Base-by-base conservation (phyloP, 441 rosid species). In the Gossypium gossypioides region DNA sequence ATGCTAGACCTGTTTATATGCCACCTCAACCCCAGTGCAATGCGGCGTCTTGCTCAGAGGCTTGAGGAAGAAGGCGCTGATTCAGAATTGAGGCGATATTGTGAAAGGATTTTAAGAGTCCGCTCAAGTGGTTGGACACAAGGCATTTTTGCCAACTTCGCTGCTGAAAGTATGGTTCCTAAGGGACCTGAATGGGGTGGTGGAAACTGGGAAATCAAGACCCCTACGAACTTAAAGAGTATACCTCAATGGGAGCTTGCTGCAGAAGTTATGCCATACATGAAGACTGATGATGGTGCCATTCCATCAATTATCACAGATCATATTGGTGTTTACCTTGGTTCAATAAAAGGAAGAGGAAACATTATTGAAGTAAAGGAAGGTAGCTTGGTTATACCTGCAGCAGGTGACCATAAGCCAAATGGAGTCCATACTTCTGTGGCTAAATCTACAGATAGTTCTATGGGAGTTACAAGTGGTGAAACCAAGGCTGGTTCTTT, bases 131-230 rank as follows among this genome's bases (percentile, higher is more conserved):
- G 99, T 78, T 91, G 97, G 99, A 93, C 99, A 13, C 99, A 96
- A 74, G 97, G 99, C 54, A 91, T 96, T 74, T 96, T 96, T 78
- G 98, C 98, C 7, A 96, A 96, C 80, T 96, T 96, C 75, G 97
- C 98, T 77, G 98, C 99, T 22, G 99, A 96, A 84, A 96, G 97
- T 81, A 90, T 96, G 96, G 98, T 96, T 78, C 99, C 98, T 1
- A 96, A 96, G 82, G 98, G 99, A 77, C 82, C 96, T 66, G 98
- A 93, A 83, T 96, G 99, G 99, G 98, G 98, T 76, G 99, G 99
- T 79, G 98, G 97, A 68, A 96, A 96, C 87, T 96, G 98, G 99
- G 99, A 96, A 82, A 90, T 93, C 61, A 93, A 88, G 79, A 91
- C 91, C 54, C 98, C 98, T 44, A 78, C 97, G 54, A 86, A 85